phyloP scores from a whole-genome alignment of 2,329 filamentous ascomycete species.

The Xylariaceae sp. region DNA sequence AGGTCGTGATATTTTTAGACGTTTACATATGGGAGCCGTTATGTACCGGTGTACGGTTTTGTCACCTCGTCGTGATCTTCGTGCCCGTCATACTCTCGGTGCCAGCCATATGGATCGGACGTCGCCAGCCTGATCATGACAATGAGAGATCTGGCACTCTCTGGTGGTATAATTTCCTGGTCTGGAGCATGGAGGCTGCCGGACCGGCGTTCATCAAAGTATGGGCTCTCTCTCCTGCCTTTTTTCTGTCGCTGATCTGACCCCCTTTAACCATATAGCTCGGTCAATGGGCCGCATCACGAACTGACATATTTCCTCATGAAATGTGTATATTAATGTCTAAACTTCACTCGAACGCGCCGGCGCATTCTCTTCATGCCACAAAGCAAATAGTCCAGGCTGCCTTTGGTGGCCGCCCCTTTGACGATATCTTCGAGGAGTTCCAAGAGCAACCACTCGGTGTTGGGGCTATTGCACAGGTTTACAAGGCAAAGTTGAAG shows the following conservation, averaged over 20 bases:
- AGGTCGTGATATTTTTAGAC: constrained; percentile 63
- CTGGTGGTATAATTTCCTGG: constrained; percentile 92
- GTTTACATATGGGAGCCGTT: constrained; percentile 76
- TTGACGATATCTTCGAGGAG: constrained; percentile 93
- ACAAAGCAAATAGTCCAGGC: constrained; percentile 75
- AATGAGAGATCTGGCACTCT: constrained; percentile 76
- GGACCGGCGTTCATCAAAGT: constrained; percentile 98
- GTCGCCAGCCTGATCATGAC: constrained; percentile 55
- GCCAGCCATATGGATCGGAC: constrained; percentile 75
- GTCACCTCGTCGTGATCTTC: constrained; percentile 83
- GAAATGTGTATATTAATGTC: constrained; percentile 94
- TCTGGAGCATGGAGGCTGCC: constrained; percentile 83
- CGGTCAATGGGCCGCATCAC: constrained; percentile 95
- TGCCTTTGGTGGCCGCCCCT: constrained; percentile 73
- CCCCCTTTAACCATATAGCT: constrained; percentile 49
- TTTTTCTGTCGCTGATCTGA: constrained; percentile 16
- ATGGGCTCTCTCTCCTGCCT: constrained; percentile 15
- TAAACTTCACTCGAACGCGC: constrained; percentile 87
- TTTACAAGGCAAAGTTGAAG: constrained; percentile 92
- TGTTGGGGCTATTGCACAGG: constrained; percentile 93
- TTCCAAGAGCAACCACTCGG: constrained; percentile 86
- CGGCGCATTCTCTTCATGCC: constrained; percentile 75
- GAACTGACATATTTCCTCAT: constrained; percentile 91
- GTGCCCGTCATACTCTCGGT: constrained; percentile 79
- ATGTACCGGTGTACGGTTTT: constrained; percentile 79